A percentile compares a stretch with the other conserved stretches of the same genome.
These are phyloP conservation scores for Paecilomyces niveus DNA, from an alignment of 2,329 filamentous ascomycete genomes.

Conservation along the genomic window DNA sequence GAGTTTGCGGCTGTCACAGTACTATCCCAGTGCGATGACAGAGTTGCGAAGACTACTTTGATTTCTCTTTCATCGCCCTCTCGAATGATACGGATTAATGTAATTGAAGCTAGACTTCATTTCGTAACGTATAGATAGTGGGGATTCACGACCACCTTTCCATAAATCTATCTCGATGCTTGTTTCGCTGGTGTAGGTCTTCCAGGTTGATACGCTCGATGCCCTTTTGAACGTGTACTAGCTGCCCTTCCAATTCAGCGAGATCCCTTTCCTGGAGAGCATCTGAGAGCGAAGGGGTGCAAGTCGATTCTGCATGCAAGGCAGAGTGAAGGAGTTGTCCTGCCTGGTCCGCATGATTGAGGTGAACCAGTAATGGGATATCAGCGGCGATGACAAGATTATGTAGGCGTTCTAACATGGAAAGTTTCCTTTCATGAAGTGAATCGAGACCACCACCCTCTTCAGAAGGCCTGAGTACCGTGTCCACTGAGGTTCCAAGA, in stretches of 20 bases:
- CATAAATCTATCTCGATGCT: constrained; percentile 22
- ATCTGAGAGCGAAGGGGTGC: constrained; percentile 20
- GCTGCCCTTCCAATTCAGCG: constrained; percentile 20
- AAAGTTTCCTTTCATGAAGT: constrained; percentile 22
- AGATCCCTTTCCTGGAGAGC: constrained; percentile 19
- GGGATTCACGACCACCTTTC: constrained; percentile 21
- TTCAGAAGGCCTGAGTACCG: constrained; percentile 16
- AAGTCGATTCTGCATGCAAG: constrained; percentile 22
- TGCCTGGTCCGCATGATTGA: constrained; percentile 24
- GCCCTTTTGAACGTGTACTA: constrained; percentile 24
- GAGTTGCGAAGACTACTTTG: not conserved
- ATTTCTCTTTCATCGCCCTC: not conserved
- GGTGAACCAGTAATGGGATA: constrained; percentile 20
- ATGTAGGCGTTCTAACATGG: constrained; percentile 21
- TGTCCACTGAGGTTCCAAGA: constrained; percentile 22
- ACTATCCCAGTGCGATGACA: not conserved
- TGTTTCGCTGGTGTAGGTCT: constrained; percentile 24
- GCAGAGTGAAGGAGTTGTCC: constrained; percentile 24
- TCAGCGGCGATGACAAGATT: constrained; percentile 21
- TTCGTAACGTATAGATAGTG: constrained; percentile 1
- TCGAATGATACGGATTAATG: not conserved
- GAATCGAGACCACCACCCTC: constrained; percentile 10
- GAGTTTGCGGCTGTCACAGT: too few species aligned
- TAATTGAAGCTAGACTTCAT: not conserved
- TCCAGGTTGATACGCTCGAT: constrained; percentile 27